A percentile compares a stretch with the other conserved stretches of the same genome.
phyloP scores from a whole-genome alignment of 148 eudicot genomes.

The Nyssa sinensis region DNA sequence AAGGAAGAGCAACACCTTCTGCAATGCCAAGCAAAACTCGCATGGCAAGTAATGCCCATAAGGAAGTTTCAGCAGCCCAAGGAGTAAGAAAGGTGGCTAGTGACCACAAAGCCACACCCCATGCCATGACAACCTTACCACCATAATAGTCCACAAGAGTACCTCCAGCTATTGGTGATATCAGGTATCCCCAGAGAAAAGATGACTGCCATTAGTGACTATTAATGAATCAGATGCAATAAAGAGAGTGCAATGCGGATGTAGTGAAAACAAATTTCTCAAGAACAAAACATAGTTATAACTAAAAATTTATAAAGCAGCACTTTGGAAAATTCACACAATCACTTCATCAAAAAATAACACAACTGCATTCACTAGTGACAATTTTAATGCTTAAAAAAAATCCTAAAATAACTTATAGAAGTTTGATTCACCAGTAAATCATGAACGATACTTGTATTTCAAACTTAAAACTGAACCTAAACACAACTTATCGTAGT shows the following conservation, averaged over 20 bases:
- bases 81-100: constrained; percentile 87
- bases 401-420: background rate
- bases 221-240: constrained; percentile 35
- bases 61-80: constrained; percentile 82
- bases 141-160: constrained; percentile 89
- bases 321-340: background rate
- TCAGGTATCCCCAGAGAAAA: constrained; percentile 92
- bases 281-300: background rate
- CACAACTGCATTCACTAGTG: background rate
- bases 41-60: constrained; percentile 62
- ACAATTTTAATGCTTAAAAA: background rate
- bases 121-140: constrained; percentile 79
- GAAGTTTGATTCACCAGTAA: background rate
- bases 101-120: constrained; percentile 96
- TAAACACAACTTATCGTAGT: background rate
- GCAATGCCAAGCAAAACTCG: constrained; percentile 85
- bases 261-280: background rate
- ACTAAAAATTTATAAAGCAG: background rate
- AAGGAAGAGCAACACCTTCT: constrained; percentile 98
- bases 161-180: constrained; percentile 92
- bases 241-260: constrained; percentile 2
- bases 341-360: background rate
- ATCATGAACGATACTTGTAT: background rate
- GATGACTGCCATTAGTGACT: constrained; percentile 75
- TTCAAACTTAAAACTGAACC: no score